Evolutionary conservation across 1,284 basidiomycete genomes (phyloP).

Genomic region (Ceratobasidium sp.): DNA sequence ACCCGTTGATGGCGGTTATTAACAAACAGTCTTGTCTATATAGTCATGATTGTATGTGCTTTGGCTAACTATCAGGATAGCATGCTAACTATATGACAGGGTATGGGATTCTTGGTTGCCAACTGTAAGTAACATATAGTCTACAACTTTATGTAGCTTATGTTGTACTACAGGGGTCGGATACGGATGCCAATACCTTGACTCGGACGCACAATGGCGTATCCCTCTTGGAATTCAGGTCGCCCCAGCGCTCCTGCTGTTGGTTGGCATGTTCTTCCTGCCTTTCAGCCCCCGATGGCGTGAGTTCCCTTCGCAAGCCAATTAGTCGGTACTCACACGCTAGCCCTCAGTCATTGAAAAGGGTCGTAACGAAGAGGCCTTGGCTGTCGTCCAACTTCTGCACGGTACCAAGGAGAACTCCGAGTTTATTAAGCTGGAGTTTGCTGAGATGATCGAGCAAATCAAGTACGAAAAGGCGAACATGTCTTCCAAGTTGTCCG

Average conservation of each 20-base stretch:
- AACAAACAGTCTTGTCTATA: neutral
- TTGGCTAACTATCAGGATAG: neutral
- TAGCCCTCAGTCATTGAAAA: slow-evolving; percentile 45
- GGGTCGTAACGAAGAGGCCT: slow-evolving; percentile 47
- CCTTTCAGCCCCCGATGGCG: slow-evolving; percentile 54
- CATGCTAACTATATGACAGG: slow-evolving; percentile 10
- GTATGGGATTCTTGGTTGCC: slow-evolving; percentile 49
- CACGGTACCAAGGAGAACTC: slow-evolving; percentile 45
- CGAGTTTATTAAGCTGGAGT: slow-evolving; percentile 49
- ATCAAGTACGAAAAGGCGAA: slow-evolving; percentile 42
- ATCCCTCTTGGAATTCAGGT: slow-evolving; percentile 40
- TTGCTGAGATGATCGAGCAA: slow-evolving; percentile 47
- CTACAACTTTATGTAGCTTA: slow-evolving; percentile 5
- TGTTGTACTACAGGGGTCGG: slow-evolving; percentile 47
- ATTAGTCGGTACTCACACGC: neutral
- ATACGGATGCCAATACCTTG: slow-evolving; percentile 51
- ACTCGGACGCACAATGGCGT: slow-evolving; percentile 49
- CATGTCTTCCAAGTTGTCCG: slow-evolving; percentile 39
- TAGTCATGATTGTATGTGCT: slow-evolving; percentile 41
- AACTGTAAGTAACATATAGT: slow-evolving; percentile 42
- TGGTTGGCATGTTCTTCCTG: slow-evolving; percentile 50
- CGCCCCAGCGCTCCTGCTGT: slow-evolving; percentile 47
- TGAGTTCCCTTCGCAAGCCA: neutral
- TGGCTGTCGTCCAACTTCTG: slow-evolving; percentile 46
- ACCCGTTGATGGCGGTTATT: neutral